Conservation (phyloP, 2,329 filamentous ascomycete genomes). For the Curvularia lunata region DNA sequence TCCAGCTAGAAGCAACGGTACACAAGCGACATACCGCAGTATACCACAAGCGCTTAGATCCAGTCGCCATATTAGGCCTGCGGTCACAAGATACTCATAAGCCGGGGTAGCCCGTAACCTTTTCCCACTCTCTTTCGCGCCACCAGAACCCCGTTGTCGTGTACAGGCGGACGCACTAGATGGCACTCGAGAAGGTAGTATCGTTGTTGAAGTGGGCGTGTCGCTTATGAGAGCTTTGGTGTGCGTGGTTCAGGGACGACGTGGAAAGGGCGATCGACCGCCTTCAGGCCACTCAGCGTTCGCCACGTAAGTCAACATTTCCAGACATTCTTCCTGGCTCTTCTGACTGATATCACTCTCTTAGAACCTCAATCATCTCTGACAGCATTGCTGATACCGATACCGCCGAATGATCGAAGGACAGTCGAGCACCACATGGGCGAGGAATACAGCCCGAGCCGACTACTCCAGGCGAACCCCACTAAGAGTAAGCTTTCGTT, state of each 20-base stretch:
- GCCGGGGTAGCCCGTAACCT: constrained; percentile 29
- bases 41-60: constrained; percentile 43
- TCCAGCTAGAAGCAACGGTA: constrained; percentile 34
- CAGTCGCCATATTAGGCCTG: constrained; percentile 33
- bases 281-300: constrained; percentile 51
- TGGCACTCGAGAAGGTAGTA: constrained; percentile 12
- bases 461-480: constrained; percentile 25
- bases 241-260: constrained; percentile 8
- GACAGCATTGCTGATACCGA: constrained; percentile 6
- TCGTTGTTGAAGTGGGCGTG: constrained; percentile 16
- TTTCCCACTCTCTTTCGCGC: constrained; percentile 21
- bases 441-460: constrained; percentile 30
- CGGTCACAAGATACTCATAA: constrained; percentile 33
- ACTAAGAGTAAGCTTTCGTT: constrained; percentile 14
- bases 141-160: neutral
- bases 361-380: constrained; percentile 16
- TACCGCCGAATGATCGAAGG: constrained; percentile 14
- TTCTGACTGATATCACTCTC: constrained; percentile 30
- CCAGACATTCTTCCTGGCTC: constrained; percentile 27
- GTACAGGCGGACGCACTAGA: neutral
- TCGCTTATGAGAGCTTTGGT: constrained; percentile 16
- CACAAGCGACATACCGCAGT: constrained; percentile 36
- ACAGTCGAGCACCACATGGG: constrained; percentile 21
- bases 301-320: constrained; percentile 48
- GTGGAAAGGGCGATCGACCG: constrained; percentile 43